Evolutionary conservation across 73 alveolate genomes (phyloP).

Genomic region (Paramecium tetraurelia): DNA sequence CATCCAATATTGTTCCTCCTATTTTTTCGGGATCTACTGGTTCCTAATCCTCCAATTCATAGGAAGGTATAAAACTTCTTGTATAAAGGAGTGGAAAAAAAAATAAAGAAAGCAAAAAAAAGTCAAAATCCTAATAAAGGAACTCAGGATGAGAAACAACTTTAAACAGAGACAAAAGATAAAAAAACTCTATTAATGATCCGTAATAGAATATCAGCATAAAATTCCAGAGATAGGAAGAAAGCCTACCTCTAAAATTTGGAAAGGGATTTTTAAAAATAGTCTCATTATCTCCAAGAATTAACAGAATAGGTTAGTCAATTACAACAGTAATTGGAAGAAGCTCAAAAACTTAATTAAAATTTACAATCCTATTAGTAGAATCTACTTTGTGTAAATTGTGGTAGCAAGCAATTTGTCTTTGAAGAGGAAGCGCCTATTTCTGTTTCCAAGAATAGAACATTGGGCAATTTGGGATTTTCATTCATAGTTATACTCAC

Average conservation of each 20-base stretch:
- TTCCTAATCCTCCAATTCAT: neutral
- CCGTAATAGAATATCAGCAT: slow-evolving; percentile 54
- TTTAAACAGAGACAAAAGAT: neutral
- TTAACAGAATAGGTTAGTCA: neutral
- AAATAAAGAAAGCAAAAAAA: neutral
- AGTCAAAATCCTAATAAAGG: neutral
- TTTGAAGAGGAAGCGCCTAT: neutral
- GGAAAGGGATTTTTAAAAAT: neutral
- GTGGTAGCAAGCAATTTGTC: neutral
- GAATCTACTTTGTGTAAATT: neutral
- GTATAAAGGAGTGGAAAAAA: neutral
- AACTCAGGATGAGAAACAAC: neutral
- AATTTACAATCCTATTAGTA: neutral
- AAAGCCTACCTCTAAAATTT: neutral
- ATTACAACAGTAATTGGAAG: neutral
- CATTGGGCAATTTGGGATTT: neutral
- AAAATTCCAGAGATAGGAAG: slow-evolving; percentile 53
- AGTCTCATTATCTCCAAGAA: neutral
- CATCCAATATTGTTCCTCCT: neutral
- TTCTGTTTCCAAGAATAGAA: neutral
- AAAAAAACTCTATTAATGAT: slow-evolving; percentile 37
- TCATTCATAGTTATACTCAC: neutral
- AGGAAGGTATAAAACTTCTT: neutral
- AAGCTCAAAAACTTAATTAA: neutral
- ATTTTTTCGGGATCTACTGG: neutral